A percentile compares a stretch with the other conserved stretches of the same genome.
Conservation (phyloP, 2,329 filamentous ascomycete species). For the Cytospora leucostoma region DNA sequence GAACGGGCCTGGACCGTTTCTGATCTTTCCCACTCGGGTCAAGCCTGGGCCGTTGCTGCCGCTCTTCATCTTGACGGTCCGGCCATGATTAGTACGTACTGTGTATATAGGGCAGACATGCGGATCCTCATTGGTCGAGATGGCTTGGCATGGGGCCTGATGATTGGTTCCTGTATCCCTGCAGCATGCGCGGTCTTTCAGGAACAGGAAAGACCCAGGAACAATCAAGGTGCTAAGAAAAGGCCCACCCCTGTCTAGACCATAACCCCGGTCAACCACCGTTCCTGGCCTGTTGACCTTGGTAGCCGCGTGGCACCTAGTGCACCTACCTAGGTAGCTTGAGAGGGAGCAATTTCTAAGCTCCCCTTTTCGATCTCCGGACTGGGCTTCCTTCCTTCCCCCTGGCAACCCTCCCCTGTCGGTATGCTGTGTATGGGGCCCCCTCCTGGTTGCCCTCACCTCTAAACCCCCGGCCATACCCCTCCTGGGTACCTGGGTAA, state of each 20-base stretch:
- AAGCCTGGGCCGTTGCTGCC: background rate
- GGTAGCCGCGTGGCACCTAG: no score
- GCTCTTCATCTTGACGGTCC: background rate
- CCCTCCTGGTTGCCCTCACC: background rate
- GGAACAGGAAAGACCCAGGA: conserved; percentile 16
- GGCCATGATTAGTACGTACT: background rate
- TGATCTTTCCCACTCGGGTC: background rate
- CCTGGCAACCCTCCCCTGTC: no score
- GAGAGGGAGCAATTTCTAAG: no score
- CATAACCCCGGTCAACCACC: background rate
- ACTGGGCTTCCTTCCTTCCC: no score
- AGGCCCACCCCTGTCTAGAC: background rate
- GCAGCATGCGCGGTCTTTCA: conserved; percentile 4
- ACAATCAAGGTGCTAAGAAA: conserved; percentile 4
- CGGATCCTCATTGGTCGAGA: background rate
- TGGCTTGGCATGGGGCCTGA: background rate
- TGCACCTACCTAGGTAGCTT: no score
- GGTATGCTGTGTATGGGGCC: background rate
- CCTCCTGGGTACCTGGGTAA: background rate
- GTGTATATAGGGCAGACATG: background rate
- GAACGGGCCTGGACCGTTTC: background rate
- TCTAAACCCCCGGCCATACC: background rate
- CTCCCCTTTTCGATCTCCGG: no score
- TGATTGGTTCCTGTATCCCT: background rate
- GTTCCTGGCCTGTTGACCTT: no score